Evolutionary conservation across 805 yeast species (phyloP).

Genomic region (Starmerella kuoi): DNA sequence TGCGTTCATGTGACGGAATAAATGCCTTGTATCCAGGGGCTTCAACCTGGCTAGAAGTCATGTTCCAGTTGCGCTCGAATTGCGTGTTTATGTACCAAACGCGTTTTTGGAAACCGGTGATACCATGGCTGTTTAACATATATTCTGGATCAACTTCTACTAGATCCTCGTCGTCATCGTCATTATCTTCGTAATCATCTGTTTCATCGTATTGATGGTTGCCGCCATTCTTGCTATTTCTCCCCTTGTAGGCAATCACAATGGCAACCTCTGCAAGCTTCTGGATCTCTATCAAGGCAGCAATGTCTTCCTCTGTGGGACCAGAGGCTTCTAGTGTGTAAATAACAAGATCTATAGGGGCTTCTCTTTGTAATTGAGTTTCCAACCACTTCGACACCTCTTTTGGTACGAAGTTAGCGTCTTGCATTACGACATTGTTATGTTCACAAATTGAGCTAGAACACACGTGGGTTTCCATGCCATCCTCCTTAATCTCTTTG

Average conservation of each 20-base stretch:
- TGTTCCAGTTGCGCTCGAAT: slow-evolving; percentile 13
- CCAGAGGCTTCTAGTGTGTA: slow-evolving; percentile 1
- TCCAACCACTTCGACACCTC: slow-evolving; percentile 12
- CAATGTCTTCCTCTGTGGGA: slow-evolving; percentile 3
- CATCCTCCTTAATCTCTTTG: neutral
- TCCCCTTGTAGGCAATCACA: neutral
- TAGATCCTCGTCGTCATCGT: neutral
- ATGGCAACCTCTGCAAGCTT: slow-evolving; percentile 7
- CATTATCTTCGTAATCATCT: no score
- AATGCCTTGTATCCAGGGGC: slow-evolving; percentile 13
- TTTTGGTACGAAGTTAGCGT: neutral
- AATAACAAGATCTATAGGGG: slow-evolving; percentile 9
- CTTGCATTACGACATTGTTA: slow-evolving; percentile 5
- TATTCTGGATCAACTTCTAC: neutral
- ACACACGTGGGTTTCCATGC: slow-evolving; percentile 1
- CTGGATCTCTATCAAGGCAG: slow-evolving; percentile 6
- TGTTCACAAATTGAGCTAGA: slow-evolving; percentile 7
- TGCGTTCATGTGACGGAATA: slow-evolving; percentile 5
- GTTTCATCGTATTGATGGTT: no score
- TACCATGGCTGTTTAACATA: neutral
- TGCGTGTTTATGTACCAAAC: slow-evolving; percentile 10
- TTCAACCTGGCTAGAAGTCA: slow-evolving; percentile 18
- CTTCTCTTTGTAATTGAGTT: slow-evolving; percentile 1
- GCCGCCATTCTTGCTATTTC: no score
- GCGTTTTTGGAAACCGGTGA: slow-evolving; percentile 5